Evolutionary conservation across 1,284 basidiomycete genomes (phyloP).

Genomic region (Meripilus lineatus): DNA sequence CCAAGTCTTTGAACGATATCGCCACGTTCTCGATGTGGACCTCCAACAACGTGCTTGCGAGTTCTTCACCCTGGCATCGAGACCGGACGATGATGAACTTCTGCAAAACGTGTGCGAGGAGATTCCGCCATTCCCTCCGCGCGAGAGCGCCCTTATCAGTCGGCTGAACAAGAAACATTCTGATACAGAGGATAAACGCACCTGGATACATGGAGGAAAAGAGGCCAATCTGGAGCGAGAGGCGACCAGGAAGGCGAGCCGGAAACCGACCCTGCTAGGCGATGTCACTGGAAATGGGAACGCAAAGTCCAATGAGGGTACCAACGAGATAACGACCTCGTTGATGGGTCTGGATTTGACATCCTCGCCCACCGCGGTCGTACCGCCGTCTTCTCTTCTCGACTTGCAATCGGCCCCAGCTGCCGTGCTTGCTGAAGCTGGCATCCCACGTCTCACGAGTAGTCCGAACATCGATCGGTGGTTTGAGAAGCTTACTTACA

Average conservation of each 20-base stretch:
- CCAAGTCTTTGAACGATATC: constrained; percentile 96
- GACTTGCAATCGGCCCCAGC: constrained; percentile 16
- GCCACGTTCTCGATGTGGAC: constrained; percentile 96
- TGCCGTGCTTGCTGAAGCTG: constrained; percentile 23
- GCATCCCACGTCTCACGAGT: constrained; percentile 46
- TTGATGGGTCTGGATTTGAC: constrained; percentile 81
- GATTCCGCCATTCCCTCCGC: constrained; percentile 97
- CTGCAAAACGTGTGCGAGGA: constrained; percentile 96
- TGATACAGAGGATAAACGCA: constrained; percentile 89
- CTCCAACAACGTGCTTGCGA: constrained; percentile 98
- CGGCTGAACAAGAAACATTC: constrained; percentile 86
- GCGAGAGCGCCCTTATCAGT: constrained; percentile 85
- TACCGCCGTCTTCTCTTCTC: constrained; percentile 13
- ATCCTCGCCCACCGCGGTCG: not conserved
- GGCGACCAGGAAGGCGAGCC: constrained; percentile 46
- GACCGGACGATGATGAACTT: constrained; percentile 86
- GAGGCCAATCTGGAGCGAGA: constrained; percentile 81
- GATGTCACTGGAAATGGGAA: constrained; percentile 22
- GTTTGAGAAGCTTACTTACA: constrained; percentile 84
- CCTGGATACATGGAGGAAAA: constrained; percentile 94
- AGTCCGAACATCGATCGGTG: constrained; percentile 80
- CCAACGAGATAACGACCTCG: constrained; percentile 64
- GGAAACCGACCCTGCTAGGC: constrained; percentile 29
- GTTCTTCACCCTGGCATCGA: constrained; percentile 81
- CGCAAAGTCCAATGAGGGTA: constrained; percentile 29